Base-by-base conservation (phyloP, 2,329 filamentous ascomycete genomes). In the Epicoccum nigrum region DNA sequence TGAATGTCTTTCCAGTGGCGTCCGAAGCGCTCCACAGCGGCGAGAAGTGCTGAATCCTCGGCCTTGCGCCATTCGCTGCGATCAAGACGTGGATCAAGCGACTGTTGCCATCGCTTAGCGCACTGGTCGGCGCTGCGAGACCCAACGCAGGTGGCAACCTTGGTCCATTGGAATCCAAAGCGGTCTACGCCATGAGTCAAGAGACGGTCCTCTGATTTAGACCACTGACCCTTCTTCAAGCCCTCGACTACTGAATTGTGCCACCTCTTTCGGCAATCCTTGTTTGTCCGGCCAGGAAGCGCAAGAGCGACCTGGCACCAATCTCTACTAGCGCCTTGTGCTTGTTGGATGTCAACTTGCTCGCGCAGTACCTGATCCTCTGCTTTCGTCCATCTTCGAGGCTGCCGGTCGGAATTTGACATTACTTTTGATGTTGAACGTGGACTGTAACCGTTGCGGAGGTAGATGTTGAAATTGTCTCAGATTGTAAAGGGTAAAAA, bases 61-160 rank as follows among this genome's bases (percentile, higher is more conserved):
- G 59, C 45, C 7, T 70, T 66, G 8, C 60, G 63, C 73, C 74
- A 76, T 48, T 73, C 69, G 38, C 68, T 74, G 27, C 68, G 72
- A 49, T 75, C 67, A 41, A 79, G 60, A 16, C 69, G 65, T 3
- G 76, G 76, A 52, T 77, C 74, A 2, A 78, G 69, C 7, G 70
- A 74, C 21, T 76, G 74, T 35, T 76, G 74, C 76, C 76, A 79
- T 34, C 76, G 65, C 55, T 79, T 78, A n/a, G 76, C 74, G 54
- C 76, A 78, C 63, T 79, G 74, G 40, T 76, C 74, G 51, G 73
- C 73, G 58, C 71, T 73, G 20, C 76, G 63, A 17, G 65, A 71
- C 19, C 63, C 66, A 8, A 78, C 72, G 7, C 67, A 62, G 27
- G 70, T 67, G 33, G 76, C 74, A 11, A 78, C 73, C n/a, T 72